A percentile compares a stretch with the other conserved stretches of the same genome.
phyloP scores from a whole-genome alignment of 2,329 filamentous ascomycete genomes.

The Alternaria sp. region DNA sequence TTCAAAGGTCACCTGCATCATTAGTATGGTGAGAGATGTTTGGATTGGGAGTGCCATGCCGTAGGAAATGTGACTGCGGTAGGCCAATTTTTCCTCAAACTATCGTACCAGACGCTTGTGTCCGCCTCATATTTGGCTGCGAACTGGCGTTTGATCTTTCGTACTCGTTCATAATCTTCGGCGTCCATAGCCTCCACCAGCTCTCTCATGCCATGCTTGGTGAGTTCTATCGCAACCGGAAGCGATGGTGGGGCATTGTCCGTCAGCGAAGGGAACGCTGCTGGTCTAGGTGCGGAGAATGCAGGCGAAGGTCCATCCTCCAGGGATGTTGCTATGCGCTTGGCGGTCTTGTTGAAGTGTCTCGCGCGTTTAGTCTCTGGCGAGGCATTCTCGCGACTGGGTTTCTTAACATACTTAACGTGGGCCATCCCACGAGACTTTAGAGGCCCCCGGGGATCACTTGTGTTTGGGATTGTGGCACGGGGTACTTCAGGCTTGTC shows the following conservation, averaged over 20 bases:
- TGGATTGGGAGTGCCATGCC: slow-evolving; percentile 3
- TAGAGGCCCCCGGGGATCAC: neutral
- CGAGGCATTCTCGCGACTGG: neutral
- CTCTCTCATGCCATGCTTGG: slow-evolving; percentile 7
- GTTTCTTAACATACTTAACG: slow-evolving; percentile 7
- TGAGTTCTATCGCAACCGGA: neutral
- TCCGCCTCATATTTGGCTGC: slow-evolving; percentile 14
- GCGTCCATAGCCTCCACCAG: slow-evolving; percentile 9
- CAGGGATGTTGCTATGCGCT: neutral
- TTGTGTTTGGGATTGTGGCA: neutral
- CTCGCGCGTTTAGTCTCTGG: neutral
- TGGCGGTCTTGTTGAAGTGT: neutral
- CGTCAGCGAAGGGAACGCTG: slow-evolving; percentile 17
- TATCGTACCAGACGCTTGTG: slow-evolving; percentile 18
- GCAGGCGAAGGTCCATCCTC: too few species aligned
- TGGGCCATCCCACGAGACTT: slow-evolving; percentile 12
- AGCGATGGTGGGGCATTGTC: neutral
- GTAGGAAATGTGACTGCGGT: neutral
- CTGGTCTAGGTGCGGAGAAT: slow-evolving; percentile 1
- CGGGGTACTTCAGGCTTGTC: neutral
- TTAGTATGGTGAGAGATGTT: neutral
- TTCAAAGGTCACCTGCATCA: slow-evolving; percentile 22
- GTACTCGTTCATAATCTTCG: neutral
- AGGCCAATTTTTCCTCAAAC: slow-evolving; percentile 11
- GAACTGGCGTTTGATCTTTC: slow-evolving; percentile 7